Evolutionary conservation across 495 filamentous ascomycete species (phyloP), one percentile per base, ranked within the genome.

Genomic region (Pyrenula massariospora): DNA sequence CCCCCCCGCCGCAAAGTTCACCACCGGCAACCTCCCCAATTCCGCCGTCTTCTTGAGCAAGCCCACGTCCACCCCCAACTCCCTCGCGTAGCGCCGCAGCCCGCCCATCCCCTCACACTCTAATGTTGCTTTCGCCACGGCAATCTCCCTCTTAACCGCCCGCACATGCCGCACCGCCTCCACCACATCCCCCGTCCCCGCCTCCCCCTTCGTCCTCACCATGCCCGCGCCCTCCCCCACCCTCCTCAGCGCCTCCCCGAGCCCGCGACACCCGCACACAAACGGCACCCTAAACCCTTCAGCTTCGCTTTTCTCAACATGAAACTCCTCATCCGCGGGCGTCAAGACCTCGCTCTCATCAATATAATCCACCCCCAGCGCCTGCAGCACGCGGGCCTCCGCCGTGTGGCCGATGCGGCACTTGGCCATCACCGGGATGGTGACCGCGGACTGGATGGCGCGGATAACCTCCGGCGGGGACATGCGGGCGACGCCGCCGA

Each of bases 391-490:
- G 86, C 88, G 92, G 77, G 92, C 96, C 75, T 98, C 93, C 59
- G 95, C 91, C 61, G 96, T 89, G 72, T 98, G 93, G 22, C 93
- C 93, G 67, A 98, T 98, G 69, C 93, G 85, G 19, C 92, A 93
- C 76, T 98, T 98, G 21, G 93, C 93, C 93, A 98, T 98, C 70
- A 98, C 94, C 58, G 93, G 93, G 60, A 97, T 96, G 15, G 93
- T 97, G n/a, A 98, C 93, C 25, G 91, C 82, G 5, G 80, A 83
- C 85, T 96, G 95, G 65, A 98, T 98, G 70, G 91, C 89, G 71
- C 87, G 86, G 78, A 98, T 96, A 85, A 96, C 90, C 60, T 75
- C 71, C 10, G 93, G 93, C 76, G 97, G 93, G 3, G 88, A 94
- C 93, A 98, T 98, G 68, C 93, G 84, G 1, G 92, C 90, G 19